Evolutionary conservation across 1,284 basidiomycete species (phyloP), one percentile per base, ranked within the genome.

Genomic region (Anthracocystis walkeri): DNA sequence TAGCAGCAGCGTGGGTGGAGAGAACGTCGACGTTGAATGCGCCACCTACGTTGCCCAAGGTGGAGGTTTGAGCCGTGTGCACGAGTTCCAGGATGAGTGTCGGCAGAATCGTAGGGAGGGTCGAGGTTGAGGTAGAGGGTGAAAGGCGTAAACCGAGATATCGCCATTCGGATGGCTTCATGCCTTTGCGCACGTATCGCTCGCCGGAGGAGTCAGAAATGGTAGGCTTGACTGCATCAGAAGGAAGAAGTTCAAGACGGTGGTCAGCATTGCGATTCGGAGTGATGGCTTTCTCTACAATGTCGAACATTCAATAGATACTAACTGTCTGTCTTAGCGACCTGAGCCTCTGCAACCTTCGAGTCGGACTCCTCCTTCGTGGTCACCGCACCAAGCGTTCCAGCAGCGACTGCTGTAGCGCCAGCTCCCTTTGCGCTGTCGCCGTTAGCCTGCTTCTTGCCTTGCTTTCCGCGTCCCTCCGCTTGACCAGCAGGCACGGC

Each of bases 1-100:
- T 16, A 16, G n/a, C 25, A 14, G 31, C 46, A 12, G 59, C 31
- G 12, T 50, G 54, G 4, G 67, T 58, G 3, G 77, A 68, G 29
- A 82, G 71, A 16, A 82, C 31, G 38, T 82, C 80, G 29, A 80
- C 55, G 25, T 55, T 44, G 49, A 68, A 67, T 4, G 78, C 78
- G 3, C 70, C 72, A 11, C 72, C 77, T 11, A 75, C 52, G 4
- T 42, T 21, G 33, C 80, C 80, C 53, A 77, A 44, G 27, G 68
- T 65, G 0, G 53, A 16, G 10, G 54, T 62, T 20, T 79, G 67
- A 0, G 78, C 76, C 6, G 53, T 58, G 3, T 56, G 58, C 10
- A 77, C 48, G 11, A 72, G 48, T 7, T 67, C 51, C 7, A 63
- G 50, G 5, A 80, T 59, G n/a, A 57, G 55, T 0, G 52, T 50